Conservation (phyloP, 176 grass and related monocot species). For the Sorghum bicolor region Sorghum_bicolor_NCBIv3 NC_012878.2:39750501-39751000, state of each 20-base stretch:
- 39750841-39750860: background rate
- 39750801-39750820: background rate
- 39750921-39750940: background rate
- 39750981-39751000: background rate
- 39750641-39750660: constrained; percentile 1
- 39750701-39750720: background rate
- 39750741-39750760: background rate
- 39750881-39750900: background rate
- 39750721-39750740: background rate
- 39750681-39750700: background rate
- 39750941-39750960: background rate
- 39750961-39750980: background rate
- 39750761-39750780: background rate
- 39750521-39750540: background rate
- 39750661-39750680: background rate
- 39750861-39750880: background rate
- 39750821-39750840: background rate
- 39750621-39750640: background rate
- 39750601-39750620: background rate
- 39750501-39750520: background rate
- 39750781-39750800: background rate
- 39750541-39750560: background rate
- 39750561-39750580: background rate
- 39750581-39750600: background rate
- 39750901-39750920: background rate